A percentile compares a stretch with the other conserved stretches of the same genome.
Evolutionary conservation across 148 eudicot species (phyloP).

Genomic region (Linanthus parryae): DNA sequence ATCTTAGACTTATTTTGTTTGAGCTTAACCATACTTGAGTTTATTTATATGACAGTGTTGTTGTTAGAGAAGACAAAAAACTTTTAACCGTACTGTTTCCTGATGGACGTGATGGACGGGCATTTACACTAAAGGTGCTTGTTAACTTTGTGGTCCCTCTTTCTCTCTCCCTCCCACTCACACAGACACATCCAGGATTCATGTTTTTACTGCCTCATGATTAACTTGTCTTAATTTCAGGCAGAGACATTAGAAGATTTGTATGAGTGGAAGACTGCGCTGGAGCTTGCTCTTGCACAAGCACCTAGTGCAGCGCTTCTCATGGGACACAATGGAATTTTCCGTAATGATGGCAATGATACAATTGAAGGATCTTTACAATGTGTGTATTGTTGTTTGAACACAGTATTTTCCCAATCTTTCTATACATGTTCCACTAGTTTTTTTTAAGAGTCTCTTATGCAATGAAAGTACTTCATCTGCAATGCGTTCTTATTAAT

Average conservation of each 20-base stretch:
- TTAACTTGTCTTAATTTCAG: conserved; percentile 32
- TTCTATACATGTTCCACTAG: too few relatives aligned
- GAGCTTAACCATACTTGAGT: background rate
- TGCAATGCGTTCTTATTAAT: background rate
- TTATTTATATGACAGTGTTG: conserved; percentile 62
- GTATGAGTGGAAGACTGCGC: conserved; percentile 95
- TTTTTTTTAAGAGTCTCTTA: too few relatives aligned
- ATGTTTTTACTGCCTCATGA: too few relatives aligned
- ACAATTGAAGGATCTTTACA: conserved; percentile 74
- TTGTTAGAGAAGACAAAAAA: conserved; percentile 96
- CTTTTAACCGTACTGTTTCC: conserved; percentile 91
- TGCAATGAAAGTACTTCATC: too few relatives aligned
- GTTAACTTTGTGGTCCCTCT: background rate
- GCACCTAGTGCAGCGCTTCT: conserved; percentile 99
- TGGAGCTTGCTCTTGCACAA: conserved; percentile 94
- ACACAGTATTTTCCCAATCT: too few relatives aligned
- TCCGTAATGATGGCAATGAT: conserved; percentile 76
- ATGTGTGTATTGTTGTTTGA: too few relatives aligned
- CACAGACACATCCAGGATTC: too few relatives aligned
- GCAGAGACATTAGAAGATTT: conserved; percentile 94
- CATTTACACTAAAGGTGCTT: conserved; percentile 91
- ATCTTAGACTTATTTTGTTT: conserved; percentile 4
- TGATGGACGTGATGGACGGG: conserved; percentile 98
- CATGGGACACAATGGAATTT: conserved; percentile 96
- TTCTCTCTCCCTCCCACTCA: background rate